Percentiles rank a stretch among this genome's conserved stretches.
These are phyloP conservation scores for Auricularia cornea DNA, from an alignment of 768 basidiomycete species.

Conservation along the genomic window DNA sequence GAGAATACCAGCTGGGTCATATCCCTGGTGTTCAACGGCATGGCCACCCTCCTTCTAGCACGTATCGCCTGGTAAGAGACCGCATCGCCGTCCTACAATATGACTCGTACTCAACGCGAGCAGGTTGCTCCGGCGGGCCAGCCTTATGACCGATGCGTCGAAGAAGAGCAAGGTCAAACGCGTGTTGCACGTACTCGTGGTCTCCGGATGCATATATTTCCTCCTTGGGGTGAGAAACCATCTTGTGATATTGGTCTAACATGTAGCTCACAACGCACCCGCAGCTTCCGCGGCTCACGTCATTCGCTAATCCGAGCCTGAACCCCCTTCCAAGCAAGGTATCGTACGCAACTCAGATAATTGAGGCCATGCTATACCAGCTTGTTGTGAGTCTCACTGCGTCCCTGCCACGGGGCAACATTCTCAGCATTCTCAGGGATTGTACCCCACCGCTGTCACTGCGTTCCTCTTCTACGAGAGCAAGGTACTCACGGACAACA, in stretches of 20 bases:
- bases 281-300: background rate
- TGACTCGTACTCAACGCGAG: too few species aligned
- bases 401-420: background rate
- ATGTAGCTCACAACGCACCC: background rate
- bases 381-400: background rate
- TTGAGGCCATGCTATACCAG: background rate
- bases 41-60: background rate
- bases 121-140: background rate
- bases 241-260: too few species aligned
- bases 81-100: too few species aligned
- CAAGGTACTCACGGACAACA: background rate
- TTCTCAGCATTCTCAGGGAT: background rate
- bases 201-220: background rate
- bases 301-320: background rate
- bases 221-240: background rate
- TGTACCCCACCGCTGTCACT: background rate
- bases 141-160: background rate
- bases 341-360: background rate
- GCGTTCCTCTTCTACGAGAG: background rate
- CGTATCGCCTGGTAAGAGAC: background rate
- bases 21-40: background rate
- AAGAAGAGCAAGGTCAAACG: background rate
- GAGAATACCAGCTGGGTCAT: background rate
- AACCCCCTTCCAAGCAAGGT: background rate
- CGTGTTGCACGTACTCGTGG: background rate